Base-by-base conservation (phyloP, 139 green algal species). In the Picochlorum sp. region DNA sequence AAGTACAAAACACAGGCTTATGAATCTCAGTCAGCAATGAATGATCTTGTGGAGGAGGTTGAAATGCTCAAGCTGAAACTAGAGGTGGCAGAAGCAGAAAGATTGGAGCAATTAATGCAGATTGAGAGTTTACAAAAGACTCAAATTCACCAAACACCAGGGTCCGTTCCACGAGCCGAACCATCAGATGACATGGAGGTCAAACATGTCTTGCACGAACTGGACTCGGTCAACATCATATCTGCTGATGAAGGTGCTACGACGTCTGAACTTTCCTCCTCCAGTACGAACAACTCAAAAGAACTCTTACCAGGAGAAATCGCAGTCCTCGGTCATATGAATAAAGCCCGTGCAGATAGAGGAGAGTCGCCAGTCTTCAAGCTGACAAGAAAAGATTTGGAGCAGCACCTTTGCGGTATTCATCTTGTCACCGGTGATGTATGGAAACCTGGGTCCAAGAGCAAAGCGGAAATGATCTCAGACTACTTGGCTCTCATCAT, bases 61-160 rank as follows among this genome's bases (percentile, higher is more conserved):
- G 86, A 89, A 62, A 72, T 91, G 65, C 63, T 90, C 61, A 67
- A 77, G 20, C 77, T 91, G 41, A 72, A 82, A 61, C 73, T 90
- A 44, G 80, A 92, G 16, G 69, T 83, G n/a, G 81, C 84, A 0
- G 60, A 79, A 52, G 77, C 85, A 72, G 82, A 90, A 58, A 74
- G 65, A 41, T 64, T 65, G 28, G 79, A 81, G 21, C 77, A 79
- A 32, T 73, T 77, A 37, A 75, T 75, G 51, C 80, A 74, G 37
- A 71, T 65, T 38, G 51, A 15, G 23, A 38, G 7, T 41, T 41
- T 28, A 4, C 56, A 49, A 37, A 61, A 70, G 49, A 32, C 51
- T 20, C 24, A 46, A 14, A 15, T 49, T 5, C 28, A 30, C 24
- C 64, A 57, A 24, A 63, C 15, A 30, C 32, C 15, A 23, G 38